A percentile compares a stretch with the other conserved stretches of the same genome.
These are phyloP conservation scores for Cyathus striatus DNA, from an alignment of 768 basidiomycete species.

Conservation along the genomic window DNA sequence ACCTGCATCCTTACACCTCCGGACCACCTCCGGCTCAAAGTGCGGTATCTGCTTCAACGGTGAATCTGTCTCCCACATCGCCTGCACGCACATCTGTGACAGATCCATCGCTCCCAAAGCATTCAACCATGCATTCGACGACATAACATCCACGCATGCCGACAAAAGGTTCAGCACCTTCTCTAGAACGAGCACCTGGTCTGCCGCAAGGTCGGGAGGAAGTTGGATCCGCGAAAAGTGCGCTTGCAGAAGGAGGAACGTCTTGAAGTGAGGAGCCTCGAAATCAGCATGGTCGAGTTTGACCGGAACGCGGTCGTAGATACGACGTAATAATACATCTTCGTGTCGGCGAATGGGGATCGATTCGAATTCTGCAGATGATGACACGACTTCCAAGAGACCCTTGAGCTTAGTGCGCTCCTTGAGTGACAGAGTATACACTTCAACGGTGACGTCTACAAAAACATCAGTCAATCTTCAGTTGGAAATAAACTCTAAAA, in stretches of 20 bases:
- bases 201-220: conserved; percentile 90
- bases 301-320: conserved; percentile 96
- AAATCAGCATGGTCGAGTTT: conserved; percentile 82
- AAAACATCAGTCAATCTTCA: conserved; percentile 9
- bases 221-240: conserved; percentile 93
- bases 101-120: conserved; percentile 97
- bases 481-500: neutral
- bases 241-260: conserved; percentile 92
- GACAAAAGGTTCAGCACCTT: conserved; percentile 89
- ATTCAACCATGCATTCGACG: conserved; percentile 91
- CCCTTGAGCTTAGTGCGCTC: conserved; percentile 97
- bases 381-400: conserved; percentile 92
- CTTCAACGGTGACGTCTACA: conserved; percentile 92
- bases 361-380: conserved; percentile 92
- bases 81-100: conserved; percentile 98
- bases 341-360: conserved; percentile 96
- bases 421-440: conserved; percentile 91
- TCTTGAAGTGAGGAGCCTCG: conserved; percentile 96
- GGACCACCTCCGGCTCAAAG: conserved; percentile 86
- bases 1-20: conserved; percentile 76
- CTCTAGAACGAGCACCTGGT: conserved; percentile 82
- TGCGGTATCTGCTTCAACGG: conserved; percentile 95
- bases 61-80: conserved; percentile 95
- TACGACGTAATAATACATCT: conserved; percentile 74
- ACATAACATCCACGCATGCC: conserved; percentile 98